Percentiles rank a stretch among this genome's conserved stretches.
These are phyloP conservation scores for Plenodomus lindquistii DNA, from an alignment of 2,329 filamentous ascomycete genomes.

Conservation along the genomic window DNA sequence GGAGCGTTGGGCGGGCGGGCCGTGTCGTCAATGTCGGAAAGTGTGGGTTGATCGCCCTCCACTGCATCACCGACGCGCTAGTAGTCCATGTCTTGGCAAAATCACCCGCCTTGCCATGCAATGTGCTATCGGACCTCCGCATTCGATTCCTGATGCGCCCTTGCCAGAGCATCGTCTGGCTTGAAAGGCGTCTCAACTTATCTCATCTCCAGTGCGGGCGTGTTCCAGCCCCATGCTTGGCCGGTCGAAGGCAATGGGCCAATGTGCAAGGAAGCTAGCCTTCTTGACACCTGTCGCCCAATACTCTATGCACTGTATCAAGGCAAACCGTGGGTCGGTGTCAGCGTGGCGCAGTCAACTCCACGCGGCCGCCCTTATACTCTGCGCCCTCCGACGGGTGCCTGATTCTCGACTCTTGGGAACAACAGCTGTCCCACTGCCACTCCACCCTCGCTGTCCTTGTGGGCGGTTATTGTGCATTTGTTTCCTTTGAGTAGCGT, in stretches of 20 bases:
- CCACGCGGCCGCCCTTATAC: constrained; percentile 9
- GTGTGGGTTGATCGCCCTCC: background rate
- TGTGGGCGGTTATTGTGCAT: constrained; percentile 15
- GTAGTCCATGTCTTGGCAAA: background rate
- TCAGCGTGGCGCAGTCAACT: background rate
- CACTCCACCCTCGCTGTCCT: constrained; percentile 19
- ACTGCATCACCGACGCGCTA: background rate
- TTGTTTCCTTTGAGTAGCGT: constrained; percentile 5
- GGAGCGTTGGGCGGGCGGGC: background rate
- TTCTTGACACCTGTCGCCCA: background rate
- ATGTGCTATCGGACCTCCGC: too few relatives aligned
- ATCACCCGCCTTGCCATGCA: background rate
- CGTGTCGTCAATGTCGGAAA: background rate
- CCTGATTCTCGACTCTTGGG: constrained; percentile 30
- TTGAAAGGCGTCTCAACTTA: too few relatives aligned
- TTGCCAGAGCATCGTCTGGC: too few relatives aligned
- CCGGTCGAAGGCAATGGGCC: background rate
- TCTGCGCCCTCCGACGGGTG: constrained; percentile 32
- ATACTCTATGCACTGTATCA: constrained; percentile 14
- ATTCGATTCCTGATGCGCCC: too few relatives aligned
- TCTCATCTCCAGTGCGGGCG: background rate
- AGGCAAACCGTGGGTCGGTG: constrained; percentile 15
- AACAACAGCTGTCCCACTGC: constrained; percentile 23
- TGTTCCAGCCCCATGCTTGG: background rate
- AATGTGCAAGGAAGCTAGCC: background rate